Conservation (phyloP, 2,329 filamentous ascomycete species). For the Fusarium torulosum region DNA sequence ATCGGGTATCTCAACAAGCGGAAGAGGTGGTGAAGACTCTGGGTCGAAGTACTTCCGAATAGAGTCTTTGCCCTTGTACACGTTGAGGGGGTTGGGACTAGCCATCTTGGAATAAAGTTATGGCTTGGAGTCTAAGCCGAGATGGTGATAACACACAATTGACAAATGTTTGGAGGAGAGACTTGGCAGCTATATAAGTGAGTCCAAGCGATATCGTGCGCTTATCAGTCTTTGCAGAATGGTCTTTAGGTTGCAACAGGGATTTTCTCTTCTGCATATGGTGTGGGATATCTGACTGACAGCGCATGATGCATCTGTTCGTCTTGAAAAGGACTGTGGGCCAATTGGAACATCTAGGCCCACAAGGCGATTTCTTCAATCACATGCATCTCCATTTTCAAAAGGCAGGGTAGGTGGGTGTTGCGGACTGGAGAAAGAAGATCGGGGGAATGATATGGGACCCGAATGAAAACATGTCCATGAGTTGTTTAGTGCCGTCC, state of each 20-base stretch:
- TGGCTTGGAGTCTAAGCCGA: neutral
- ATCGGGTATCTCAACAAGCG: conserved; percentile 71
- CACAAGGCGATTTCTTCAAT: neutral
- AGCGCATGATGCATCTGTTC: conserved; percentile 1
- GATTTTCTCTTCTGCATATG: conserved; percentile 10
- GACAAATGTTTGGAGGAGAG: neutral
- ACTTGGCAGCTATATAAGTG: conserved; percentile 8
- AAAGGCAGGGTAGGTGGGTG: neutral
- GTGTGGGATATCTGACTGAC: conserved; percentile 15
- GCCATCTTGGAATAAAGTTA: conserved; percentile 36
- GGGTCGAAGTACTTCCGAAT: conserved; percentile 71
- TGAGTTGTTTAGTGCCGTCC: neutral
- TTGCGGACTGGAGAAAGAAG: neutral
- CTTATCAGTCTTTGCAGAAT: neutral
- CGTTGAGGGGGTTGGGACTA: conserved; percentile 58
- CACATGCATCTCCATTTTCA: conserved; percentile 9
- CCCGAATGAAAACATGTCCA: neutral
- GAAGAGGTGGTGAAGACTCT: conserved; percentile 67
- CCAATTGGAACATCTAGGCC: conserved; percentile 13
- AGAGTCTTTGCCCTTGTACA: conserved; percentile 69
- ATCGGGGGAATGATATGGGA: neutral
- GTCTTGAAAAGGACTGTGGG: neutral
- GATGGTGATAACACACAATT: too few species aligned
- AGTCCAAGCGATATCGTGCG: fast-evolving
- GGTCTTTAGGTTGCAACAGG: neutral